A percentile compares a stretch with the other conserved stretches of the same genome.
Evolutionary conservation across 495 filamentous ascomycete species (phyloP).

Genomic region (Penicillium goetzii): DNA sequence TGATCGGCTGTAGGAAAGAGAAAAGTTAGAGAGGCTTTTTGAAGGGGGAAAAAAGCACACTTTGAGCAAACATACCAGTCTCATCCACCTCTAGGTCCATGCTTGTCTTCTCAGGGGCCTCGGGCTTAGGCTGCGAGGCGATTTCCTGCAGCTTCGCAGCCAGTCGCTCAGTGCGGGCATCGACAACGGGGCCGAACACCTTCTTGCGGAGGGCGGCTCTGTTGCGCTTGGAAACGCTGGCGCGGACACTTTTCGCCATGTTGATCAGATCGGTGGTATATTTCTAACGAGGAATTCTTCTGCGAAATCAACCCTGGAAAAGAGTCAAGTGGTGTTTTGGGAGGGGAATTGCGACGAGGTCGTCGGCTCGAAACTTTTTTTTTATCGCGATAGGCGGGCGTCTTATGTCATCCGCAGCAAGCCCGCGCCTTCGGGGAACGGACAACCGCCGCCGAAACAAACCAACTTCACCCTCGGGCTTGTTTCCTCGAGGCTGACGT

Average conservation of each 20-base stretch:
- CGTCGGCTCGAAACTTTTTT: conserved; percentile 22
- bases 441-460: conserved; percentile 26
- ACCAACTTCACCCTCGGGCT: background rate
- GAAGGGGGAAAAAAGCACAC: background rate
- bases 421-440: conserved; percentile 29
- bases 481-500: background rate
- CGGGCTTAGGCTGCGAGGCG: conserved; percentile 62
- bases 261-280: background rate
- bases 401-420: conserved; percentile 48
- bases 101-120: conserved; percentile 28
- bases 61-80: conserved; percentile 33
- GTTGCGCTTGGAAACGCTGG: conserved; percentile 77
- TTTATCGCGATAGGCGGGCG: conserved; percentile 31
- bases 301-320: background rate
- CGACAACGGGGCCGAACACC: conserved; percentile 78
- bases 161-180: conserved; percentile 74
- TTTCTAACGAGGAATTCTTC: background rate
- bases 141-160: conserved; percentile 79
- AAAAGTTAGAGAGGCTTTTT: conserved; percentile 1
- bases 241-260: conserved; percentile 84
- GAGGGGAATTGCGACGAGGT: conserved; percentile 5
- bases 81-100: conserved; percentile 25
- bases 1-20: conserved; percentile 20
- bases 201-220: conserved; percentile 71
- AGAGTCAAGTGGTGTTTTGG: conserved; percentile 1